A percentile compares a stretch with the other conserved stretches of the same genome.
Evolutionary conservation across 2,329 filamentous ascomycete genomes (phyloP).

Genomic region (Aotearoamyces nothofagi): DNA sequence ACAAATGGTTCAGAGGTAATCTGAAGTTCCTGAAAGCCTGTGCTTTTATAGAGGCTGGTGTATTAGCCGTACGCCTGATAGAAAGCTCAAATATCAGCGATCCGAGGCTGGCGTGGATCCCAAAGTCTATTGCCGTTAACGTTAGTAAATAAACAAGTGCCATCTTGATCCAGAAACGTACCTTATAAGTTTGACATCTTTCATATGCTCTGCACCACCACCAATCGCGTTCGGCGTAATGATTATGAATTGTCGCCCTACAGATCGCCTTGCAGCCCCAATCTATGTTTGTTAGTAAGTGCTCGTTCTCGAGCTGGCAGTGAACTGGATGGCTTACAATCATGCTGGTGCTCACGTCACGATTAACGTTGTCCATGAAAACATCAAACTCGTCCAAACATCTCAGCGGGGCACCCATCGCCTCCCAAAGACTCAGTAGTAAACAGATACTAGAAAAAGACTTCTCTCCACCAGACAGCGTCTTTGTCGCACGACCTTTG

Average conservation of each 20-base stretch:
- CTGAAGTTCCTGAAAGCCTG: too few relatives aligned
- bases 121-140: slow-evolving; percentile 27
- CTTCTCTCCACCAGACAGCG: slow-evolving; percentile 90
- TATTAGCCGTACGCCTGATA: too few relatives aligned
- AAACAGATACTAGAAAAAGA: slow-evolving; percentile 96
- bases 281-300: slow-evolving; percentile 36
- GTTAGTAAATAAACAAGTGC: slow-evolving; percentile 3
- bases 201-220: slow-evolving; percentile 37
- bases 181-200: slow-evolving; percentile 69
- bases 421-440: slow-evolving; percentile 86
- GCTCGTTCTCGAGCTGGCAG: slow-evolving; percentile 4
- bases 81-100: neutral
- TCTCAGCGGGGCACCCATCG: slow-evolving; percentile 88
- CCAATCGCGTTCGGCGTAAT: slow-evolving; percentile 83
- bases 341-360: slow-evolving; percentile 85
- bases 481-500: slow-evolving; percentile 72
- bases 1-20: too few relatives aligned
- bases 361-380: slow-evolving; percentile 97
- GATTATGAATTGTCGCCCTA: slow-evolving; percentile 88
- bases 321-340: slow-evolving; percentile 48
- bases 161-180: slow-evolving; percentile 23
- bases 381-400: slow-evolving; percentile 98
- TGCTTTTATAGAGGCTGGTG: too few relatives aligned
- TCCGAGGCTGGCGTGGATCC: slow-evolving; percentile 36
- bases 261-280: slow-evolving; percentile 65